phyloP scores from a whole-genome alignment of 768 basidiomycete genomes.

The Cystobasidium onofrii region DNA sequence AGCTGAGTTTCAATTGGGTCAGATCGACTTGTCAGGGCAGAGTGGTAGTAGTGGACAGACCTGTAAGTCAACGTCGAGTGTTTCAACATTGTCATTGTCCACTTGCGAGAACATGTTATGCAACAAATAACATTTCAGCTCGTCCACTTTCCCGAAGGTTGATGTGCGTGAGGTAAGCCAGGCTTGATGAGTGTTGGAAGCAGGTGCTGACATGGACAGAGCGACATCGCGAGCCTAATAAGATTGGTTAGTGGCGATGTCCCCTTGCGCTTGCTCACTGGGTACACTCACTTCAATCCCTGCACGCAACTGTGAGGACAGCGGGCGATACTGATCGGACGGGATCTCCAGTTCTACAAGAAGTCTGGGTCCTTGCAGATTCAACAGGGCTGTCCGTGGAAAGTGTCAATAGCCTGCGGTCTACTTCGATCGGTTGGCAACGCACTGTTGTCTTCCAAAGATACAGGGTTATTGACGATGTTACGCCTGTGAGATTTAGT shows the following conservation, averaged over 20 bases:
- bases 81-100: constrained; percentile 65
- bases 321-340: constrained; percentile 64
- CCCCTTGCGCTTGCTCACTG: neutral
- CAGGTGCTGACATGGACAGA: constrained; percentile 63
- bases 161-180: constrained; percentile 58
- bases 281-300: constrained; percentile 49
- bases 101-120: constrained; percentile 67
- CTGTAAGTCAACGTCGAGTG: constrained; percentile 59
- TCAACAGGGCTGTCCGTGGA: constrained; percentile 58
- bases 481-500: constrained; percentile 62
- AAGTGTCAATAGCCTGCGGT: constrained; percentile 28
- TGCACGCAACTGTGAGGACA: constrained; percentile 62
- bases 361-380: constrained; percentile 56
- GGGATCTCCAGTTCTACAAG: constrained; percentile 55
- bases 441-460: constrained; percentile 74
- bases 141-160: constrained; percentile 57
- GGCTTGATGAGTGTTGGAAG: constrained; percentile 77
- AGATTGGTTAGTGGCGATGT: neutral
- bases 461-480: constrained; percentile 79
- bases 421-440: neutral
- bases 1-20: constrained; percentile 47
- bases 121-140: constrained; percentile 57
- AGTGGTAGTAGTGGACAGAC: constrained; percentile 47
- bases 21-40: no score
- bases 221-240: constrained; percentile 47